Conservation (phyloP, 441 rosid species). For the Rhodomyrtus psidioides region DNA sequence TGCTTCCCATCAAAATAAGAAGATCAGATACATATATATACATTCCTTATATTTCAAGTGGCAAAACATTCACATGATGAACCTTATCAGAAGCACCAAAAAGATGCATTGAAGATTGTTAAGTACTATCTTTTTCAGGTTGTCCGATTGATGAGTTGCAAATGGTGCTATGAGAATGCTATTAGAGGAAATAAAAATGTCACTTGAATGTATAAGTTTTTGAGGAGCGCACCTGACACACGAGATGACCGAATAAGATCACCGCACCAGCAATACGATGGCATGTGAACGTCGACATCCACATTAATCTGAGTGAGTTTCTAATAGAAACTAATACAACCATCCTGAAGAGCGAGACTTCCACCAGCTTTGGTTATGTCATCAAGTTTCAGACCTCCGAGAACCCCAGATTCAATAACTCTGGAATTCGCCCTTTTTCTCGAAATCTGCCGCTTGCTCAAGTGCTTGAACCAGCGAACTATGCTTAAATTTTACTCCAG, state of each 20-base stretch:
- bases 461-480: slow-evolving; percentile 58
- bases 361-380: slow-evolving; percentile 85
- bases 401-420: slow-evolving; percentile 72
- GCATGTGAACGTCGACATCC: slow-evolving; percentile 52
- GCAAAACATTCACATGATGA: too few species aligned
- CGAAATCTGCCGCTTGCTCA: slow-evolving; percentile 65
- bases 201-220: not conserved
- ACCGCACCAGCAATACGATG: slow-evolving; percentile 93
- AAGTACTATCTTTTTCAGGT: not conserved
- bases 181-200: not conserved
- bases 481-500: slow-evolving; percentile 59
- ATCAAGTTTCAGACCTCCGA: slow-evolving; percentile 70
- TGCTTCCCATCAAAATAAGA: not conserved
- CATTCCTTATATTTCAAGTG: too few species aligned
- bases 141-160: not conserved
- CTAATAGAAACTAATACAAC: slow-evolving; percentile 62
- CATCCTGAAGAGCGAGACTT: slow-evolving; percentile 67
- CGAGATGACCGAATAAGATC: slow-evolving; percentile 80
- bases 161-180: not conserved
- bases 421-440: slow-evolving; percentile 63
- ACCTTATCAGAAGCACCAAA: too few species aligned
- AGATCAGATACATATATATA: not conserved
- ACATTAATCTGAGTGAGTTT: slow-evolving; percentile 35
- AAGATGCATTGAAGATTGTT: not conserved
- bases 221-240: slow-evolving; percentile 41